A percentile compares a stretch with the other conserved stretches of the same genome.
Evolutionary conservation across 495 filamentous ascomycete genomes (phyloP).

Genomic region (Aspergillus egyptiacus): DNA sequence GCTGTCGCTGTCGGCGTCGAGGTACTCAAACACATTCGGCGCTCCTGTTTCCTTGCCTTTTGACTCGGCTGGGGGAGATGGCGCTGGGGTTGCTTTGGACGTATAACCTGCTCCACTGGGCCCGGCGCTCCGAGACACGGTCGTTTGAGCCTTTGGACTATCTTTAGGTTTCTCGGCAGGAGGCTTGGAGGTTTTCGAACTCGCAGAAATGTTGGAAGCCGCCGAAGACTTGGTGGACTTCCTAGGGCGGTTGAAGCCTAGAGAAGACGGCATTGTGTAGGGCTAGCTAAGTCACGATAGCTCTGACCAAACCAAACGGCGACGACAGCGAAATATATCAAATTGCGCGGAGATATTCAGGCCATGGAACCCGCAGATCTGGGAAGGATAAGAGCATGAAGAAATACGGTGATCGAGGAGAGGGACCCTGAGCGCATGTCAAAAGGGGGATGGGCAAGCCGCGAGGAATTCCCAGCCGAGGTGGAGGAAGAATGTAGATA

Average conservation of each 20-base stretch:
- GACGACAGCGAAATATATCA: conserved; percentile 4
- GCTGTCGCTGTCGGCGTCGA: conserved; percentile 27
- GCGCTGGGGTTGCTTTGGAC: conserved; percentile 11
- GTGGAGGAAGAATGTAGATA: conserved; percentile 19
- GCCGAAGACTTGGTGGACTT: conserved; percentile 25
- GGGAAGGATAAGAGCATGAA: conserved; percentile 18
- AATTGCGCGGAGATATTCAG: conserved; percentile 8
- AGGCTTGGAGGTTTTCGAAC: conserved; percentile 18
- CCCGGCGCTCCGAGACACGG: conserved; percentile 13
- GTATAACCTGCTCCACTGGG: conserved; percentile 15
- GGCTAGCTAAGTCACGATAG: conserved; percentile 1
- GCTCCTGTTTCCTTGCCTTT: conserved; percentile 19
- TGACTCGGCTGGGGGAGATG: conserved; percentile 14
- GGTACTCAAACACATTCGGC: conserved; percentile 42
- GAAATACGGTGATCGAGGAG: background rate
- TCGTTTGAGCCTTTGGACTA: conserved; percentile 6
- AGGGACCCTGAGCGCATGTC: conserved; percentile 16
- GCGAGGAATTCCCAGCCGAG: conserved; percentile 7
- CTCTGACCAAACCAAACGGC: conserved; percentile 1
- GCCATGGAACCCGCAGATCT: conserved; percentile 15
- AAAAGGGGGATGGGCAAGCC: conserved; percentile 12
- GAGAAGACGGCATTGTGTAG: conserved; percentile 28
- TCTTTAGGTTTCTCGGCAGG: conserved; percentile 21
- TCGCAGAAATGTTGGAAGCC: conserved; percentile 27
- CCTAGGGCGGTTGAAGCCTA: conserved; percentile 23